phyloP scores from a whole-genome alignment of 2,329 filamentous ascomycete genomes.

The Akanthomyces dipterigenus region DNA sequence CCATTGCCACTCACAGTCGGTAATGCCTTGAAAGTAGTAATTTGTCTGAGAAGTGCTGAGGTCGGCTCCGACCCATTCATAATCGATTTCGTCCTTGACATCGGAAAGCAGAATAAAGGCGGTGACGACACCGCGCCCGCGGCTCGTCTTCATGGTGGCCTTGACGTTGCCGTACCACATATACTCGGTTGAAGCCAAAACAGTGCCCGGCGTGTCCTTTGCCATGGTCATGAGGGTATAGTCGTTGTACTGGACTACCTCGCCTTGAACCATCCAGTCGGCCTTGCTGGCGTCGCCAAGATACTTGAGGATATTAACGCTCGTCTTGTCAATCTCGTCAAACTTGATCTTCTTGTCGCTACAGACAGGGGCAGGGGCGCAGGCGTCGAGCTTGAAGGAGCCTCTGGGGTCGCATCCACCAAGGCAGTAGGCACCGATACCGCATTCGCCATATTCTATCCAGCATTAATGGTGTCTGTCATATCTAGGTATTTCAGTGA shows the following conservation, averaged over 20 bases:
- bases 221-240: constrained; percentile 85
- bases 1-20: constrained; percentile 61
- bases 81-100: constrained; percentile 97
- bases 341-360: constrained; percentile 67
- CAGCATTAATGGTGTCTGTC: not conserved
- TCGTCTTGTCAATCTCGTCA: constrained; percentile 56
- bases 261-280: constrained; percentile 87
- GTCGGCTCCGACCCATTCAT: constrained; percentile 84
- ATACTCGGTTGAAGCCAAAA: constrained; percentile 76
- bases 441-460: constrained; percentile 84
- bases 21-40: constrained; percentile 93
- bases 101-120: constrained; percentile 95
- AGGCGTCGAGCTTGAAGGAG: constrained; percentile 78
- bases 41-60: constrained; percentile 79
- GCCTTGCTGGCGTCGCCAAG: constrained; percentile 72
- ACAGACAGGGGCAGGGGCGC: constrained; percentile 79
- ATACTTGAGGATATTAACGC: constrained; percentile 71
- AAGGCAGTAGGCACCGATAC: constrained; percentile 89
- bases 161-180: constrained; percentile 97
- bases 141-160: constrained; percentile 75
- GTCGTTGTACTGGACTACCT: constrained; percentile 60
- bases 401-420: constrained; percentile 88
- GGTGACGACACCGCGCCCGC: constrained; percentile 85
- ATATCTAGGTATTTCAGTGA: not conserved
- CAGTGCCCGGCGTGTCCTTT: constrained; percentile 74